Percentiles rank a stretch among this genome's conserved stretches.
These are phyloP conservation scores for Phytophthora cryptogea DNA, from an alignment of 352 stramenopile species.

Conservation along the genomic window DNA sequence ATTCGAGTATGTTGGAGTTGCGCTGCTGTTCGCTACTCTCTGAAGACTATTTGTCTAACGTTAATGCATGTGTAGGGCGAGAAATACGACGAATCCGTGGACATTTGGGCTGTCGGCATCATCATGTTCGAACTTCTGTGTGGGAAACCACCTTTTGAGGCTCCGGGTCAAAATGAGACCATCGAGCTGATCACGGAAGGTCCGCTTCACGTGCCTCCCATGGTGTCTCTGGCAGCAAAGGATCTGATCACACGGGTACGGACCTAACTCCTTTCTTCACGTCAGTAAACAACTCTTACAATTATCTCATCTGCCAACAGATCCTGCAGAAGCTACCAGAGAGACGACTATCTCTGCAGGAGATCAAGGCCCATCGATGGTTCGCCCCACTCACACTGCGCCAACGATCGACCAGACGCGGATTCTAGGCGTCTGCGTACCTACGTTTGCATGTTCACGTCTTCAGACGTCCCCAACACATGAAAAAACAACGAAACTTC, in stretches of 20 bases:
- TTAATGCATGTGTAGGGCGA: conserved; percentile 58
- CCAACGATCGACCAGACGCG: conserved; percentile 46
- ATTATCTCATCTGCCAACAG: conserved; percentile 26
- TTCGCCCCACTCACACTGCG: conserved; percentile 62
- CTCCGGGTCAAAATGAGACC: conserved; percentile 93
- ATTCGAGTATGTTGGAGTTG: conserved; percentile 75
- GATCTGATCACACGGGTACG: conserved; percentile 73
- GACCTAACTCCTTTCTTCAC: neutral
- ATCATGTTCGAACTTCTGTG: conserved; percentile 99
- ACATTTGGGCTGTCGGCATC: conserved; percentile 99
- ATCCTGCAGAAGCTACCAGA: conserved; percentile 77
- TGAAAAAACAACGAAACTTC: too few species aligned
- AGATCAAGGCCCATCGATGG: conserved; percentile 82
- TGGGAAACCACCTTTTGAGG: conserved; percentile 97
- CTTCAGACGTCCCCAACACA: too few species aligned
- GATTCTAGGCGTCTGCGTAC: conserved; percentile 16
- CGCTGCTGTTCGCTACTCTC: neutral
- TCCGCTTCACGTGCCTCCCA: conserved; percentile 58
- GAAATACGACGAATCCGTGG: conserved; percentile 98
- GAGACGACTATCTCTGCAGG: conserved; percentile 58
- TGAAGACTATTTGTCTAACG: neutral
- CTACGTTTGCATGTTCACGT: too few species aligned
- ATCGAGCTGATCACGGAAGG: conserved; percentile 95
- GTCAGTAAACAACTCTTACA: conserved; percentile 2
- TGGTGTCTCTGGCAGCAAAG: conserved; percentile 72